Evolutionary conservation across 768 basidiomycete species (phyloP).

Genomic region (Calocybe indica): DNA sequence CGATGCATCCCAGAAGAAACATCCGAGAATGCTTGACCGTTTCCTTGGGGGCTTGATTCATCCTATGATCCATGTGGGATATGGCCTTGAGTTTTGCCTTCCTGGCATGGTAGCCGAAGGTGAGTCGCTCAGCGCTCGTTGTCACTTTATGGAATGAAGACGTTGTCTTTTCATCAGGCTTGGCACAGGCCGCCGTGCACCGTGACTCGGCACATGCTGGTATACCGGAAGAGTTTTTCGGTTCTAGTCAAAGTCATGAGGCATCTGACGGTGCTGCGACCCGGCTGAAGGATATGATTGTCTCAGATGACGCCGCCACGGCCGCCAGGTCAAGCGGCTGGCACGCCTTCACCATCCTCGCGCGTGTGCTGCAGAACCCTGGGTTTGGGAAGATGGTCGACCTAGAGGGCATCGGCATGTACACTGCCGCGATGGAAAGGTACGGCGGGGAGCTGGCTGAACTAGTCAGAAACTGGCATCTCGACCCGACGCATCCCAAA

Average conservation of each 20-base stretch:
- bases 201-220: constrained; percentile 21
- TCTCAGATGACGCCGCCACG: constrained; percentile 8
- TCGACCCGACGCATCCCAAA: constrained; percentile 8
- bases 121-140: constrained; percentile 14
- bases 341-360: constrained; percentile 14
- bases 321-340: background rate
- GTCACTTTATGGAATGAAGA: background rate
- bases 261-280: background rate
- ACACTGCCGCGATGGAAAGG: constrained; percentile 6
- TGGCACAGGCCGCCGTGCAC: constrained; percentile 52
- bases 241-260: background rate
- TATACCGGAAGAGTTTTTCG: constrained; percentile 12
- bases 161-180: constrained; percentile 28
- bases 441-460: constrained; percentile 5
- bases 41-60: constrained; percentile 55
- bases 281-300: constrained; percentile 7
- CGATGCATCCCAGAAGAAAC: constrained; percentile 18
- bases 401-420: constrained; percentile 6
- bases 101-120: constrained; percentile 63
- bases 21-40: constrained; percentile 42
- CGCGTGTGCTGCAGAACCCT: constrained; percentile 13
- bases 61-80: constrained; percentile 61
- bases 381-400: constrained; percentile 11
- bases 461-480: constrained; percentile 11
- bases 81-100: constrained; percentile 57